Base-by-base conservation (phyloP, 139 green algal species). In the Raphidocelis subcapitata region DNA sequence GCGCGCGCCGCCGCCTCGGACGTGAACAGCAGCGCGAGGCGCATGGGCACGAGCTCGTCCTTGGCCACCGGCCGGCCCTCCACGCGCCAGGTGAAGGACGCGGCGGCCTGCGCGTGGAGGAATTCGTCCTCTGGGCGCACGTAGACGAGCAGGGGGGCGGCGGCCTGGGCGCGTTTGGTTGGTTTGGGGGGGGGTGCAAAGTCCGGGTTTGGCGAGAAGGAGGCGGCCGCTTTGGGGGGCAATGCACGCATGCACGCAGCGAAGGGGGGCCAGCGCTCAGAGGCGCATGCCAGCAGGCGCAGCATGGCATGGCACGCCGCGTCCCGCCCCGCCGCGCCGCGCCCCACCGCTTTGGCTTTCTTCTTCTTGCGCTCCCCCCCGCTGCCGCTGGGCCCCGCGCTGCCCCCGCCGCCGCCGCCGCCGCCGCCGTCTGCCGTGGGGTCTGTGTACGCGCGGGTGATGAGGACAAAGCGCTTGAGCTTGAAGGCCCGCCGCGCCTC, bases 111-210 rank as follows among this genome's bases (percentile, higher is more conserved):
- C 75, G 87, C 72, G 65, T 95, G 89, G 41, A 95, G 86, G 62
- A 93, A 94, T 81, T 97, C 89, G 57, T 95, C 93, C 79, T 97
- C 93, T 3, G 93, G 93, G 14, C 87, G 78, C 32, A 88, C 67
- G 65, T 94, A 97, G 23, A 97, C 81, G 8, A 95, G 63, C 14
- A 82, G 64, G 35, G 60, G 60, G 55, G 52, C 51, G 24, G 52
- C 52, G 21, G 52, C 52, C 21, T 28, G 21, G 52, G 15, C 4
- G 56, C 56, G 41, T 76, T 51, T 8, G 41, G 41, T 8, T 8
- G 8, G 41, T 12, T 8, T 49, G 41, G 12, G 8, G 41, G 41
- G 41, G 41, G 41, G 41, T 8, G 41, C 8, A 49, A 12, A n/a
- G n/a, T n/a, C n/a, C n/a, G n/a, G n/a, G n/a, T n/a, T n/a, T n/a